Base-by-base conservation (phyloP, 331 rosid species). In the Phaseolus coccineus region DNA sequence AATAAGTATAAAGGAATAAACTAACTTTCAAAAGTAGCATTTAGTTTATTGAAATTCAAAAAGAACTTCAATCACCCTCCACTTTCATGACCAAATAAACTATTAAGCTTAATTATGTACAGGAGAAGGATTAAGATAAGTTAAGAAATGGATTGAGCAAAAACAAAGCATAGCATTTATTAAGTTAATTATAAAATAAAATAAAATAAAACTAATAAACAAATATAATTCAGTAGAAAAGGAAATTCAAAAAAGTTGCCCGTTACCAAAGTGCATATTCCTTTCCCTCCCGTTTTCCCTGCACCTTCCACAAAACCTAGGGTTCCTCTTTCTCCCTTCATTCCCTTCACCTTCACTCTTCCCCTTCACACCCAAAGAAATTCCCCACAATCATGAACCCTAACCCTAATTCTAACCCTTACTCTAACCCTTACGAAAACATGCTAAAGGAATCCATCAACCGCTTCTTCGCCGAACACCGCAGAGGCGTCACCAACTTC, bases 361-460 rank as follows among this genome's bases (percentile, higher is more conserved):
- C 11, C 42, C 10, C 7, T 33, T 31, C 22, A 30, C 39, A 46
- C 3, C 27, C 61, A 31, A 62, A 28, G 37, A 19, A 66, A 5
- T 48, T 10, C 47, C 67, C 2, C 13, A 42, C 58, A 80, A 42
- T 10, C 16, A 90, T 86, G 91, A 77, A 71, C 77, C 77, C 22
- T 42, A 37, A 6, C 1, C 88, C 88, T 46, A 11, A 46, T 6
- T 19, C 22, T 19, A 19, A 19, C 22, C 77, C 84, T 0, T 82
- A 77, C 79, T 0, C 5, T 35, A 35, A 35, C 39, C 77, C 84
- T 0, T 82, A 77, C 79, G 78, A 84, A 4, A 72, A 80, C 63
- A 79, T 90, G 88, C 90, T 92, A 11, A 84, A 76, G 27, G 95
- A 92, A 71, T 90, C 97, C 7, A 82, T 90, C 31, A 73, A 76